Evolutionary conservation across 2,329 filamentous ascomycete species (phyloP).

Genomic region (Fusarium aywerte): DNA sequence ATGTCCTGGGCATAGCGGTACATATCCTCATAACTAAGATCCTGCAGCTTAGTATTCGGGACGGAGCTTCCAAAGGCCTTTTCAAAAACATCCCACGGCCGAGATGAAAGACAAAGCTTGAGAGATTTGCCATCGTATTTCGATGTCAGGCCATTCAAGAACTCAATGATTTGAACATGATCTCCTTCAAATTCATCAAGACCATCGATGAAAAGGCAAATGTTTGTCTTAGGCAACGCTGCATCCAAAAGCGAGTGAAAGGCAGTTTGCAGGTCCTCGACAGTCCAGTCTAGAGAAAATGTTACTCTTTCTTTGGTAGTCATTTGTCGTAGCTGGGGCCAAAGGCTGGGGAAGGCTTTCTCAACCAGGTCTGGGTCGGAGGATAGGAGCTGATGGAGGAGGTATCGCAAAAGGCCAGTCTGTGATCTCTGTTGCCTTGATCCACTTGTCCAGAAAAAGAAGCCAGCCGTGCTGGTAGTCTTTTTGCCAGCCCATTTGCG

Average conservation of each 20-base stretch:
- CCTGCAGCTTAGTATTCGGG: slow-evolving; percentile 9
- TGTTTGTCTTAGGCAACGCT: not conserved
- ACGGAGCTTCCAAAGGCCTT: slow-evolving; percentile 10
- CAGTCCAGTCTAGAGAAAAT: slow-evolving; percentile 11
- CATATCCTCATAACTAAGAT: slow-evolving; percentile 17
- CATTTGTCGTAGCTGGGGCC: slow-evolving; percentile 4
- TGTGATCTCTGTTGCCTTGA: slow-evolving; percentile 52
- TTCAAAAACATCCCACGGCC: slow-evolving; percentile 13
- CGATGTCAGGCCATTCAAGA: slow-evolving; percentile 33
- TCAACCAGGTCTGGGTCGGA: not conserved
- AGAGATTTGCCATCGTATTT: not conserved
- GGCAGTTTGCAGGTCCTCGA: not conserved
- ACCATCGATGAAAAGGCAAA: slow-evolving; percentile 50
- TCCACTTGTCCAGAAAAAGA: slow-evolving; percentile 60
- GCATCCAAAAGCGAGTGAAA: slow-evolving; percentile 6
- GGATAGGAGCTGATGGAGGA: slow-evolving; percentile 52
- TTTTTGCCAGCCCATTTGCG: slow-evolving; percentile 44
- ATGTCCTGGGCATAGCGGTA: slow-evolving; percentile 11
- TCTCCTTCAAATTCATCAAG: slow-evolving; percentile 51
- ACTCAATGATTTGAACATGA: slow-evolving; percentile 43
- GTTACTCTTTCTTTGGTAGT: slow-evolving; percentile 13
- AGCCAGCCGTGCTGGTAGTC: slow-evolving; percentile 50
- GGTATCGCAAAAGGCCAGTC: slow-evolving; percentile 51
- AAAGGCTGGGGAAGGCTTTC: slow-evolving; percentile 1
- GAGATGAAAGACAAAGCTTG: slow-evolving; percentile 17